Evolutionary conservation across 1,284 basidiomycete genomes (phyloP), one percentile per base, ranked within the genome.

Genomic region (Cystobasidium pallidum): DNA sequence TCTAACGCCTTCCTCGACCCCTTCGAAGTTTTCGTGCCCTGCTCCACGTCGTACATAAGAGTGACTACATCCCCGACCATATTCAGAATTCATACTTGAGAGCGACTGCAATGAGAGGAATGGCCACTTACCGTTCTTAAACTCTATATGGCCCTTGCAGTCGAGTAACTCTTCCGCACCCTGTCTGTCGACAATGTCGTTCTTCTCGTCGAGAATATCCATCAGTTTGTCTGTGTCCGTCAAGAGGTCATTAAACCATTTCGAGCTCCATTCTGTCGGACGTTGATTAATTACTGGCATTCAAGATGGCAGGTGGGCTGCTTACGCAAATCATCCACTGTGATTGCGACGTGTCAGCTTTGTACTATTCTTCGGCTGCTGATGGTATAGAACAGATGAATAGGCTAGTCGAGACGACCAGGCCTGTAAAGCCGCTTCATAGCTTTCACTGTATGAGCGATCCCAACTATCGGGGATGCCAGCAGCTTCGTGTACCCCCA

Each of bases 1-100:
- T 87, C 86, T 28, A 95, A 84, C 0, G 91, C 91, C 57, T 86
- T 86, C 34, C 84, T 85, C 3, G 68, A 63, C 43, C 39, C 43
- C 43, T 72, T 66, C 21, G 43, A 36, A 39, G 64, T 43, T 26
- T 72, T 66, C 36, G 58, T 66, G 32, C 36, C 30, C 26, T 65
- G 19, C 4, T 17, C 43, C 19, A 49, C 30, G 8, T 61, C 57
- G 30, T 70, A 70, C 11, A 49, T 21, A 17, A 70, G 32, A 32
- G 57, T 61, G 2, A 70, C 64, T 66, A 43, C 36, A 13, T 28
- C 17, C 11, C 61, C 13, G n/a, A 32, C 13, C 10, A 15, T 11
- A 28, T 24, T 26, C n/a, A n/a, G n/a, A 47, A 26, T 6, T 6
- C 24, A 51, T 7, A 64, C 24, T n/a, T 28, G 24, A 32, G 10